Percentiles rank a stretch among this genome's conserved stretches.
Conservation (phyloP, 331 rosid species). For the Prunus yedoensis region DNA sequence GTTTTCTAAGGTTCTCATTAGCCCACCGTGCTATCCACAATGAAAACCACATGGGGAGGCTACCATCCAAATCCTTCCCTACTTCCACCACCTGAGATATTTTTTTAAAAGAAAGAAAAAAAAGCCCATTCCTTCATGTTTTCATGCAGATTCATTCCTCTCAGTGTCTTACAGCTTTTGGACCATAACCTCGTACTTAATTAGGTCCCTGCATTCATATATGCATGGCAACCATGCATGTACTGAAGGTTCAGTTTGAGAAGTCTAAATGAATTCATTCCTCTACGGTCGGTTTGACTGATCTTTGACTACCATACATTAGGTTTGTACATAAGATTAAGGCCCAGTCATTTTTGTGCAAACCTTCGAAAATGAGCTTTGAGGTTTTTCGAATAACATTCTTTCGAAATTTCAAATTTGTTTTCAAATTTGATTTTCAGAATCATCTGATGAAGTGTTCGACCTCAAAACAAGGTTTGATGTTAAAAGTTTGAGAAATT, state of each 20-base stretch:
- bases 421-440: no score
- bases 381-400: no score
- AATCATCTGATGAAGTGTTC: no score
- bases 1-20: conserved; percentile 42
- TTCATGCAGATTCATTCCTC: background rate
- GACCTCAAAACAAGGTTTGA: no score
- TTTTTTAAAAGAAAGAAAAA: background rate
- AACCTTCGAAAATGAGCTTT: background rate
- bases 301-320: background rate
- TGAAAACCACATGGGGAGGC: conserved; percentile 61
- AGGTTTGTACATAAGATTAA: background rate
- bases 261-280: no score
- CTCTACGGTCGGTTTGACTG: no score
- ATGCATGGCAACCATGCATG: background rate
- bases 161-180: background rate
- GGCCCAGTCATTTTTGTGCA: background rate
- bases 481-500: no score
- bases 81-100: conserved; percentile 5
- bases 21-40: conserved; percentile 31
- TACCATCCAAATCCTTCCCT: conserved; percentile 34
- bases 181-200: conserved; percentile 12
- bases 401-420: no score
- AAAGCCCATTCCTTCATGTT: conserved; percentile 53
- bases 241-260: background rate
- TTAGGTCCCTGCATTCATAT: background rate